phyloP scores from a whole-genome alignment of 441 rosid species.

The Gossypium lobatum region DNA sequence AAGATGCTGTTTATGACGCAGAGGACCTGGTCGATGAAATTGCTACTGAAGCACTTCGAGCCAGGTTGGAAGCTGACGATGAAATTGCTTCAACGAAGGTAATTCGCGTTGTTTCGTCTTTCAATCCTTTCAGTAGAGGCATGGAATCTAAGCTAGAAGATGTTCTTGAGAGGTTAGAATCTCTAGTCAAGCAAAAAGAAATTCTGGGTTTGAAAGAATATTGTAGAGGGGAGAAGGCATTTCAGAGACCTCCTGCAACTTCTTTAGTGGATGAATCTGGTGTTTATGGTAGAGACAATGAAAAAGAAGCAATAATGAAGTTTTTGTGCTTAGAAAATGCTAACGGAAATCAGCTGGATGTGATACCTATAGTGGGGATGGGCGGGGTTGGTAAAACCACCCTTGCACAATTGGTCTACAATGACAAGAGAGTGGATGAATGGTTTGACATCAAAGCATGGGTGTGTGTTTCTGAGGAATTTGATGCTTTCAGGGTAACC shows the following conservation, averaged over 20 bases:
- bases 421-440: conserved; percentile 8
- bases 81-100: neutral
- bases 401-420: conserved; percentile 8
- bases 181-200: neutral
- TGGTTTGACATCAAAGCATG: conserved; percentile 7
- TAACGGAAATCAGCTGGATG: neutral
- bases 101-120: neutral
- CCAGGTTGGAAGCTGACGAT: too few relatives aligned
- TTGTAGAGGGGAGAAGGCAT: neutral
- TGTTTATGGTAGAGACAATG: conserved; percentile 5
- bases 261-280: conserved; percentile 5
- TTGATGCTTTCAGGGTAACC: neutral
- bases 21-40: too few relatives aligned
- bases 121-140: neutral
- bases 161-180: neutral
- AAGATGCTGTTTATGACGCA: too few relatives aligned
- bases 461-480: conserved; percentile 12
- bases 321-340: neutral
- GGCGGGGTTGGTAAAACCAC: conserved; percentile 9
- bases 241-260: neutral
- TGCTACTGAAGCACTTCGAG: too few relatives aligned
- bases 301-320: neutral
- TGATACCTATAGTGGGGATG: conserved; percentile 9
- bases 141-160: neutral
- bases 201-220: neutral